Evolutionary conservation across 345 rosid genomes (phyloP), one percentile per base, ranked within the genome.

Genomic region (Salix brachista): DNA sequence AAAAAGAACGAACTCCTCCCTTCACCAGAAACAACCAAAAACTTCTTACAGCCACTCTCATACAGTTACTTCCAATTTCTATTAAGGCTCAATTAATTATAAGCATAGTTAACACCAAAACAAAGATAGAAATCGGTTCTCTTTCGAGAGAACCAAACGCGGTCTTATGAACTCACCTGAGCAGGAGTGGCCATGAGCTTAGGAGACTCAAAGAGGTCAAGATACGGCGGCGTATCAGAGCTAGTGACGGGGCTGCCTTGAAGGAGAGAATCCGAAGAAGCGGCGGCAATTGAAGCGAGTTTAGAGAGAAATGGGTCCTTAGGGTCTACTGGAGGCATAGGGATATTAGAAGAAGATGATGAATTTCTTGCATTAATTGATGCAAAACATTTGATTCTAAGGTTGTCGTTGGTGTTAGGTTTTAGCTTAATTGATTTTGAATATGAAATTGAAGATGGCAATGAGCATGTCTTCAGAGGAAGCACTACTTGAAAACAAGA

Each of bases 151-250:
- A 16, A 28, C 21, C 23, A 46, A 46, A 46, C 50, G 50, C 13
- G 23, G 34, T 16, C 23, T 21, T 6, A 66, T 39, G 21, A 28
- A 41, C 75, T 74, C 71, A 91, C 97, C 77, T 88, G 91, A 44
- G 95, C 94, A 48, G 95, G 95, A 64, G 96, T 80, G 64, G 95
- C 90, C 97, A 92, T 92, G 85, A 88, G 89, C 86, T 83, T 80
- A 66, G 97, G 91, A 26, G 94, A 86, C 34, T 89, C 94, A 50
- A 90, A 89, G 81, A 94, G 78, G 85, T 92, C 95, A 36, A 91
- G 83, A 74, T 73, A 94, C 41, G 98, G 98, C 30, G 86, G 97
- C 62, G 84, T 41, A 76, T 87, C 89, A 12, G 94, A 10, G 0
- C 17, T 11, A 73, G 83, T 80, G 0, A 74, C 81, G 34, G 91